These are phyloP conservation scores for Macrophomina pseudophaseolina DNA, from an alignment of 2,329 filamentous ascomycete genomes.

Conservation along the genomic window DNA sequence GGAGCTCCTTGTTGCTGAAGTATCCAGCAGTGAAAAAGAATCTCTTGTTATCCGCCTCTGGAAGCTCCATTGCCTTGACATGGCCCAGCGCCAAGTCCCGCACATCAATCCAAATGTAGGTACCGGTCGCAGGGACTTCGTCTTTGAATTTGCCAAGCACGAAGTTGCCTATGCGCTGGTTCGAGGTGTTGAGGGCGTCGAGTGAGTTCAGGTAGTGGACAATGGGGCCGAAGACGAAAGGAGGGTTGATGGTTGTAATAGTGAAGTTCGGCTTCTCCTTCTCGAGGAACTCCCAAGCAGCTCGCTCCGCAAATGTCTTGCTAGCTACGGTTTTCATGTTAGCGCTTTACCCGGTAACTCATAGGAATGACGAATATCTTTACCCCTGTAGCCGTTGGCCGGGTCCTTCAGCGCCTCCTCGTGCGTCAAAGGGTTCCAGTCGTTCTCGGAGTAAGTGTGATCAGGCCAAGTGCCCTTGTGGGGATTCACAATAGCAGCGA, in stretches of 20 bases:
- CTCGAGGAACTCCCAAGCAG: constrained; percentile 59
- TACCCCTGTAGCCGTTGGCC: constrained; percentile 50
- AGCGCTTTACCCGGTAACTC: not conserved
- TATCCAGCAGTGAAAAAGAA: constrained; percentile 67
- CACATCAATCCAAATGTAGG: constrained; percentile 56
- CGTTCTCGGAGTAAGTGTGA: constrained; percentile 58
- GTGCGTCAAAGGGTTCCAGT: constrained; percentile 64
- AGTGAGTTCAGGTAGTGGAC: constrained; percentile 66
- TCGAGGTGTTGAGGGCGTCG: constrained; percentile 73
- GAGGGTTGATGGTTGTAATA: constrained; percentile 56
- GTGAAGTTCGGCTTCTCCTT: constrained; percentile 58
- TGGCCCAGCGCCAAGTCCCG: constrained; percentile 67
- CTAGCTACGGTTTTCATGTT: constrained; percentile 44
- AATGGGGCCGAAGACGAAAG: constrained; percentile 57
- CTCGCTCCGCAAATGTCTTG: constrained; percentile 67
- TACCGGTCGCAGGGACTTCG: constrained; percentile 62
- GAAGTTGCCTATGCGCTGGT: constrained; percentile 68
- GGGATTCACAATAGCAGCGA: constrained; percentile 66
- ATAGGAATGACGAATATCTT: constrained; percentile 9
- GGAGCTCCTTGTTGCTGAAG: constrained; percentile 66
- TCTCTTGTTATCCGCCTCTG: constrained; percentile 64
- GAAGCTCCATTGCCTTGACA: constrained; percentile 62
- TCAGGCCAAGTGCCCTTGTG: constrained; percentile 57
- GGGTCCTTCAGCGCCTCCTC: constrained; percentile 54
- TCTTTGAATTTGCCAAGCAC: constrained; percentile 67